phyloP scores from a whole-genome alignment of 352 stramenopile species.

The Globisporangium paddicum region DNA sequence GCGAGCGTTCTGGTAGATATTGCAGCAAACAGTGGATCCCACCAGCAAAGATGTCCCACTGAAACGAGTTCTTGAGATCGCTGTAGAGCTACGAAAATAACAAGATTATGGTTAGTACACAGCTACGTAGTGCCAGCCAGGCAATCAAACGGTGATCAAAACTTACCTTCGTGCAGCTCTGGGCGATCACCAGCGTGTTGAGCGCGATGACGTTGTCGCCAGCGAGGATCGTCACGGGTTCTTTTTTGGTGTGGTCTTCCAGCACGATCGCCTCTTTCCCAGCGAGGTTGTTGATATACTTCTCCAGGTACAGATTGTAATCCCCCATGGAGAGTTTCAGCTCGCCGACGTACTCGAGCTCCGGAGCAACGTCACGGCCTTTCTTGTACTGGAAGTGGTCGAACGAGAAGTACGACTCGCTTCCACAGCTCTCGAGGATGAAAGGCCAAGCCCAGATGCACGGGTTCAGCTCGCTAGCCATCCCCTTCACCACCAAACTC shows the following conservation, averaged over 20 bases:
- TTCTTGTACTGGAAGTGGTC: slow-evolving; percentile 76
- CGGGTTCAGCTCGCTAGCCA: slow-evolving; percentile 74
- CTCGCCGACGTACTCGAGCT: slow-evolving; percentile 68
- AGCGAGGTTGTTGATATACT: slow-evolving; percentile 51
- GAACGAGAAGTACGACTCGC: slow-evolving; percentile 64
- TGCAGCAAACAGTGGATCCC: slow-evolving; percentile 81
- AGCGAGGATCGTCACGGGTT: slow-evolving; percentile 54
- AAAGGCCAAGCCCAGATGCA: slow-evolving; percentile 83
- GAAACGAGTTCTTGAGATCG: slow-evolving; percentile 79
- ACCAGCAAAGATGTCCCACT: slow-evolving; percentile 81
- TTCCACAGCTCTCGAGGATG: slow-evolving; percentile 71
- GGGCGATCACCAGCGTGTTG: slow-evolving; percentile 61
- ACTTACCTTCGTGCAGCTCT: slow-evolving; percentile 61
- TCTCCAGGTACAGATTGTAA: slow-evolving; percentile 75
- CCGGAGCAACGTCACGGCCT: slow-evolving; percentile 34
- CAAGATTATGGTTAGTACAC: slow-evolving; percentile 1
- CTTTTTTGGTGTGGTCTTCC: slow-evolving; percentile 67
- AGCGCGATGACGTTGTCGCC: slow-evolving; percentile 74
- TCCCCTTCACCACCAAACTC: slow-evolving; percentile 73
- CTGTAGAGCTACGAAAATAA: slow-evolving; percentile 46
- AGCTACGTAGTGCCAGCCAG: not conserved
- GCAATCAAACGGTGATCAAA: not conserved
- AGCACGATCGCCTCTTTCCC: slow-evolving; percentile 63
- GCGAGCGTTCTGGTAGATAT: slow-evolving; percentile 63
- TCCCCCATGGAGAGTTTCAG: slow-evolving; percentile 64